Evolutionary conservation across 805 yeast species (phyloP), one percentile per base, ranked within the genome.

Genomic region (Sugiyamaella qingdaonensis): DNA sequence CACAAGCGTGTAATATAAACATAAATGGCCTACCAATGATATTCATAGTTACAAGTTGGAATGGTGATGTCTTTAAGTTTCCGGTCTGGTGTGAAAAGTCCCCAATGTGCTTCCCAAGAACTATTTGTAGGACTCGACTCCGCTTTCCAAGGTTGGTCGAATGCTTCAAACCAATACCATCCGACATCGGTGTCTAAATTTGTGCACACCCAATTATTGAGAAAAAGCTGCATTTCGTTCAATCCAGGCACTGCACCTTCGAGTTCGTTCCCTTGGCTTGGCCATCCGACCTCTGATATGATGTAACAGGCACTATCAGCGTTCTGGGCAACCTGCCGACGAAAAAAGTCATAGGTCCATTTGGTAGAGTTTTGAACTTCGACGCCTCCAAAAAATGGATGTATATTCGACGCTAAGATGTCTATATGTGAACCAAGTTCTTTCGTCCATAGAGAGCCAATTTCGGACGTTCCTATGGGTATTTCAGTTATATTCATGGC

Each of bases 41-140:
- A 39, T 5, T 19, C 24, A 49, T 18, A 43, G 31, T 43, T 27
- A 56, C 76, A 76, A 9, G 53, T 51, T 14, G 83, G 82, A 13
- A 79, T 65, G 4, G 49, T 52, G 5, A 78, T 64, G 5, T 3
- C 66, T 62, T 58, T 82, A 54, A 79, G 58, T 41, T 69, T 65
- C 48, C 88, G 67, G 51, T 80, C 76, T 7, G 63, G 59, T 0
- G 76, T 72, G 60, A 85, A 82, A 7, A 85, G 54, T 0, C 89
- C 91, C 89, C 89, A 85, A 58, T 84, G 81, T 0, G 86, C 77
- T 60, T 84, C 89, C 88, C 88, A 83, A 52, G 66, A 67, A 29
- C 73, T 72, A 2, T 72, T 73, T 1, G 66, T 72, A 19, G 75
- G 76, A 60, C 80, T 75, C 64, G 77, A 82, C 0, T 79, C 64